A percentile compares a stretch with the other conserved stretches of the same genome.
Evolutionary conservation across 2,329 filamentous ascomycete species (phyloP).

Genomic region (Pestalotiopsis fici): DNA sequence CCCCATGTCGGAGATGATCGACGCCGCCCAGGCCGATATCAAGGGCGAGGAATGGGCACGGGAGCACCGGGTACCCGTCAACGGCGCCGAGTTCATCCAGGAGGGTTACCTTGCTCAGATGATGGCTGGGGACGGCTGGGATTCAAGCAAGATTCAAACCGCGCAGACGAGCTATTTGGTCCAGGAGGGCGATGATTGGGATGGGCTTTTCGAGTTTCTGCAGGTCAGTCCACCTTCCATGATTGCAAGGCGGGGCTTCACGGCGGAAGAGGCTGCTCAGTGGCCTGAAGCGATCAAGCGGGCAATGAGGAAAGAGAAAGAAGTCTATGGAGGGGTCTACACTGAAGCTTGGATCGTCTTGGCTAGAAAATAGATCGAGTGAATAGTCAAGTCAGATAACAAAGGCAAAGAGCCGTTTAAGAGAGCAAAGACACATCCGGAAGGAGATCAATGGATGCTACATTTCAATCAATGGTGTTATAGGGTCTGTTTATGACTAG

Average conservation of each 20-base stretch:
- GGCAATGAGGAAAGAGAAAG: conserved; percentile 18
- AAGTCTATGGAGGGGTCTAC: conserved; percentile 19
- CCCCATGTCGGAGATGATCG: conserved; percentile 21
- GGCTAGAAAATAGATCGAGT: conserved; percentile 15
- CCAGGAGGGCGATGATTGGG: conserved; percentile 13
- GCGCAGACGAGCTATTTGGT: conserved; percentile 8
- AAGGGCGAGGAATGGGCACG: conserved; percentile 16
- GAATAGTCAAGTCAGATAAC: background rate
- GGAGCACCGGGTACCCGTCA: conserved; percentile 26
- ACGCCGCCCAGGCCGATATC: conserved; percentile 24
- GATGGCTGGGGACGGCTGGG: conserved; percentile 19
- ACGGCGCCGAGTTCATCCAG: conserved; percentile 24
- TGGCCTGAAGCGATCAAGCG: conserved; percentile 23
- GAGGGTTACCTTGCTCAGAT: conserved; percentile 22
- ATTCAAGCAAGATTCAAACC: background rate
- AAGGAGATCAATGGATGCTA: background rate
- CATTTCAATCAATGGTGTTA: background rate
- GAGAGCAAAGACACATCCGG: too few species aligned
- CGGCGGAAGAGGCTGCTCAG: conserved; percentile 18
- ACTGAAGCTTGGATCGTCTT: conserved; percentile 25
- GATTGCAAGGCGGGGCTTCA: conserved; percentile 20
- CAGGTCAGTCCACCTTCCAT: conserved; percentile 17
- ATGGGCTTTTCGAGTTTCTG: conserved; percentile 23
- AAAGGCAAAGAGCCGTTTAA: too few species aligned
- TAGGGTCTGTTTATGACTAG: background rate